Conservation (phyloP, 352 stramenopile species). For the Blastocystis sp. region DNA sequence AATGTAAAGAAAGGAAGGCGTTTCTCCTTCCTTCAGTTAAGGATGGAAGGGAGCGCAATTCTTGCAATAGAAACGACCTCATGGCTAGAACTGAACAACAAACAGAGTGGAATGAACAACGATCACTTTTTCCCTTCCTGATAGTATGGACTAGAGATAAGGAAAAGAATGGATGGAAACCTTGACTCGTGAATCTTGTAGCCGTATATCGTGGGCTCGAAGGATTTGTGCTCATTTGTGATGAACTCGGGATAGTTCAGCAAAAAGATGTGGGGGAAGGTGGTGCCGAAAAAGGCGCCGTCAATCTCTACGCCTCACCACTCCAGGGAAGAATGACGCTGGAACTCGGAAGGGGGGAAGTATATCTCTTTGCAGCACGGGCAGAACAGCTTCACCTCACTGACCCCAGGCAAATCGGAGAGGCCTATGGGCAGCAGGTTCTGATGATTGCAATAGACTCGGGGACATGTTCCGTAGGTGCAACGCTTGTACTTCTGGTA, state of each 20-base stretch:
- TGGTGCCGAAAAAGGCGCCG: slow-evolving; percentile 95
- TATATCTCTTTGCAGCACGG: slow-evolving; percentile 76
- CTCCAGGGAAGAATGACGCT: neutral
- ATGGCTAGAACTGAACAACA: neutral
- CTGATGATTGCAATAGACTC: slow-evolving; percentile 96
- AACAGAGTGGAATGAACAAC: neutral
- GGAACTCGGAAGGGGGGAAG: slow-evolving; percentile 63
- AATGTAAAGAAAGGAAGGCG: no score
- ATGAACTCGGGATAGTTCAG: slow-evolving; percentile 91
- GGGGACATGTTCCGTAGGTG: slow-evolving; percentile 94
- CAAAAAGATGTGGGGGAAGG: slow-evolving; percentile 97
- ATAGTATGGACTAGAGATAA: slow-evolving; percentile 58
- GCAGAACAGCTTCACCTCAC: slow-evolving; percentile 80
- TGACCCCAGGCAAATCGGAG: slow-evolving; percentile 85
- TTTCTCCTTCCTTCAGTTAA: no score
- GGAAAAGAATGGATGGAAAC: neutral
- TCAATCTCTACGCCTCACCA: slow-evolving; percentile 81
- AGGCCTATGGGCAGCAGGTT: slow-evolving; percentile 92
- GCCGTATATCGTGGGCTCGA: slow-evolving; percentile 92
- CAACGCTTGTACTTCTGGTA: slow-evolving; percentile 94
- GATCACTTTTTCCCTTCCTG: neutral
- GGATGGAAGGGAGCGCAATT: no score
- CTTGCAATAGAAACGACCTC: neutral
- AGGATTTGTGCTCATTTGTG: slow-evolving; percentile 80
- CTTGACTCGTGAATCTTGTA: slow-evolving; percentile 88